Evolutionary conservation across 2,329 filamentous ascomycete species (phyloP).

Genomic region (Arthrobotrys conoides): DNA sequence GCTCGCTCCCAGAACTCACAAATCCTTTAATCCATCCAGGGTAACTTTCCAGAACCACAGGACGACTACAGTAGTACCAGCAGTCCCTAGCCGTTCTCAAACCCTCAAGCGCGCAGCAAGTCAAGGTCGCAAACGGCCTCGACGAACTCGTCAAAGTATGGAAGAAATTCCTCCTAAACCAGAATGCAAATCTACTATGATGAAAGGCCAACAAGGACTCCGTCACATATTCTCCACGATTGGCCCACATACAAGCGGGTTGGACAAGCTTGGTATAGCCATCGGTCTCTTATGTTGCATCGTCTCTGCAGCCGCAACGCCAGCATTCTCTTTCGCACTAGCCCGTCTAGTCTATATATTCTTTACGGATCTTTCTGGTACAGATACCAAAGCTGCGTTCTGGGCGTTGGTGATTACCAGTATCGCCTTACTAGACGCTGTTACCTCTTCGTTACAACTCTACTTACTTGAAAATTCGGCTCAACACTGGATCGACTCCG

Average conservation of each 20-base stretch:
- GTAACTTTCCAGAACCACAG: conserved; percentile 37
- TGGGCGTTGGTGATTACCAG: conserved; percentile 81
- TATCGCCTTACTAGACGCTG: conserved; percentile 77
- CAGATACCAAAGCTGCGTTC: conserved; percentile 70
- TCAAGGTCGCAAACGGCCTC: conserved; percentile 35
- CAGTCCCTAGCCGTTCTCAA: conserved; percentile 7
- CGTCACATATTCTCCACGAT: conserved; percentile 77
- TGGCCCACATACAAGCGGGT: conserved; percentile 75
- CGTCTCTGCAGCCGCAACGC: conserved; percentile 77
- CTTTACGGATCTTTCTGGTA: conserved; percentile 64
- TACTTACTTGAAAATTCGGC: conserved; percentile 80
- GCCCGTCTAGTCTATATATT: conserved; percentile 72
- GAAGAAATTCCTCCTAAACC: conserved; percentile 49
- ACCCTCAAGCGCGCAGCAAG: conserved; percentile 19
- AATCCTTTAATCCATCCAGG: conserved; percentile 34
- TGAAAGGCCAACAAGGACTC: conserved; percentile 66
- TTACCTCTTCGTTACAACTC: conserved; percentile 76
- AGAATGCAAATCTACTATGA: conserved; percentile 43
- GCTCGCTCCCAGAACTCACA: conserved; percentile 28
- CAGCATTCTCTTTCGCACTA: conserved; percentile 82
- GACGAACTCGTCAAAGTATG: conserved; percentile 57
- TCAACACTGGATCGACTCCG: conserved; percentile 81
- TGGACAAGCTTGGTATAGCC: conserved; percentile 72
- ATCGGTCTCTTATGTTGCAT: conserved; percentile 75
- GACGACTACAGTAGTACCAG: neutral